phyloP scores from a whole-genome alignment of 768 basidiomycete species.

The Mycena chlorophos region DNA sequence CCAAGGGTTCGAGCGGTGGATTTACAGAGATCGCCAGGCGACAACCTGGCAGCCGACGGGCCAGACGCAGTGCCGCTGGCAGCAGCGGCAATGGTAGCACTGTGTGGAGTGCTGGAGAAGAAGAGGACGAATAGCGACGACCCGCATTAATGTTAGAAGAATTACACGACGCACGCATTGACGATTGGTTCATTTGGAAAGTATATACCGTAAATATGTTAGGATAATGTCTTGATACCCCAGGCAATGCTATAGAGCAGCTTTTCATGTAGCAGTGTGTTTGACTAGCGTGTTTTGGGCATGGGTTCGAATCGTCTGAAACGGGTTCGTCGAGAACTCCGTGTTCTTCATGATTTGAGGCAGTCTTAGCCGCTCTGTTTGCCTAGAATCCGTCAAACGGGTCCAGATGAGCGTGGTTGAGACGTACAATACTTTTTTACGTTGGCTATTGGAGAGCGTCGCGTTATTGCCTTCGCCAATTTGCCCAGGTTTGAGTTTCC shows the following conservation, averaged over 20 bases:
- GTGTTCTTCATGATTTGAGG: constrained; percentile 69
- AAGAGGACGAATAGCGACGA: constrained; percentile 43
- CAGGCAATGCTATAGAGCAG: not conserved
- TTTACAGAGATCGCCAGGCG: constrained; percentile 75
- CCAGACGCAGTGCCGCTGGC: constrained; percentile 59
- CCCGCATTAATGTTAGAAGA: not conserved
- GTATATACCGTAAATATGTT: constrained; percentile 4
- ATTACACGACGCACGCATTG: not conserved
- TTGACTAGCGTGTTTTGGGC: constrained; percentile 75
- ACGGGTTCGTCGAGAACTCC: constrained; percentile 67
- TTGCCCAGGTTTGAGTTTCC: constrained; percentile 42
- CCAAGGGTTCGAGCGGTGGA: constrained; percentile 69
- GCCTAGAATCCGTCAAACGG: constrained; percentile 39
- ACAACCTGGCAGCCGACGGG: constrained; percentile 56
- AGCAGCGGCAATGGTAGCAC: constrained; percentile 60
- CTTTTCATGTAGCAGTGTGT: constrained; percentile 31
- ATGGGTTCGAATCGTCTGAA: constrained; percentile 76
- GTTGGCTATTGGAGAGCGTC: constrained; percentile 61
- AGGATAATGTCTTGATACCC: constrained; percentile 18
- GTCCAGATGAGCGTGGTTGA: not conserved
- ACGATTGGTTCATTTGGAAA: not conserved
- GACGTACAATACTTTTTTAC: constrained; percentile 68
- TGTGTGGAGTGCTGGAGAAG: constrained; percentile 81
- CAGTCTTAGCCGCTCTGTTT: constrained; percentile 66
- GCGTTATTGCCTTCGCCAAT: constrained; percentile 67